A percentile compares a stretch with the other conserved stretches of the same genome.
Conservation (phyloP, 139 green algal species). For the Mesostigma viride region DNA sequence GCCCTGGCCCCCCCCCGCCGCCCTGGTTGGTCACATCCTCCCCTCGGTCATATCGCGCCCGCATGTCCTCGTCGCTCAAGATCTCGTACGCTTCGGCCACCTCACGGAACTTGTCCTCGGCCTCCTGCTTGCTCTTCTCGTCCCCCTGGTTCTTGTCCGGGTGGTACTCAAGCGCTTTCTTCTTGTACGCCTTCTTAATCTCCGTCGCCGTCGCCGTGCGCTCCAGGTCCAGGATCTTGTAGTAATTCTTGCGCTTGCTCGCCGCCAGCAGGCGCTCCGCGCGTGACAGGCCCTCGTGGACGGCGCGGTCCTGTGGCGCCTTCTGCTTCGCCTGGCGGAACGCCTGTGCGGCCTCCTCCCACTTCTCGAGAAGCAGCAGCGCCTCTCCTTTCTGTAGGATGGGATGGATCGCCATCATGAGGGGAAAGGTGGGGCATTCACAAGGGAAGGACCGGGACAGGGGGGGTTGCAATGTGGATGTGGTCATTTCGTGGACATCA, state of each 20-base stretch:
- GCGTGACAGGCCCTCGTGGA: conserved; percentile 2
- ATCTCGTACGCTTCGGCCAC: conserved; percentile 39
- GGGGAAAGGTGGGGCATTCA: too few relatives aligned
- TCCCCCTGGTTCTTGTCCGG: conserved; percentile 39
- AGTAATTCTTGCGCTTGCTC: conserved; percentile 34
- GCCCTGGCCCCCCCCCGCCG: too few relatives aligned
- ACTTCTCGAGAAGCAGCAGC: conserved; percentile 24
- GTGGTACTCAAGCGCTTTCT: conserved; percentile 32
- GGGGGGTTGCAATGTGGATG: too few relatives aligned
- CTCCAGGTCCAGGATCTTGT: conserved; percentile 31
- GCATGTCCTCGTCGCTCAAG: conserved; percentile 28
- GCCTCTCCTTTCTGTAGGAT: conserved; percentile 25
- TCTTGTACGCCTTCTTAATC: conserved; percentile 38
- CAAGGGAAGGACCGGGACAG: too few relatives aligned
- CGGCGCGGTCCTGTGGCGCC: conserved; percentile 13
- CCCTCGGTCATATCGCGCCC: conserved; percentile 18
- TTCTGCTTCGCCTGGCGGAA: conserved; percentile 20
- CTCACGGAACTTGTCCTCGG: conserved; percentile 35
- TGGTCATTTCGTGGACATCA: too few relatives aligned
- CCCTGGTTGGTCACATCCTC: conserved; percentile 19
- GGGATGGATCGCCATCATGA: neutral
- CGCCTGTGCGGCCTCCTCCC: conserved; percentile 19
- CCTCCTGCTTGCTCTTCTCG: conserved; percentile 40
- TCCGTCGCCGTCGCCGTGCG: conserved; percentile 15
- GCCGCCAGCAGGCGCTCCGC: conserved; percentile 32